Evolutionary conservation across 2,329 filamentous ascomycete species (phyloP).

Genomic region (Fusarium praegraminearum): DNA sequence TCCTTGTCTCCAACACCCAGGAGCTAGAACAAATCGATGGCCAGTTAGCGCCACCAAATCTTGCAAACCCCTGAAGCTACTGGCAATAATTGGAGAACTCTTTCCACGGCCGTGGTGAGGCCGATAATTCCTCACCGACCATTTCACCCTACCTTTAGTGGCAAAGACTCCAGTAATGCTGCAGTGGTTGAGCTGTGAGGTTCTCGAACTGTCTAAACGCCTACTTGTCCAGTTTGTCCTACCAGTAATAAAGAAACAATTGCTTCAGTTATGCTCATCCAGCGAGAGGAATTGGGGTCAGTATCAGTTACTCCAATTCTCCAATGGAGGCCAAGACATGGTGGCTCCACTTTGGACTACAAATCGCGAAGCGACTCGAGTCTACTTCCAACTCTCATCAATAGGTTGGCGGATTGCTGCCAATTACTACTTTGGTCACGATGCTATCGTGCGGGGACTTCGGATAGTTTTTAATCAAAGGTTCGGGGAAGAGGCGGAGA

Average conservation of each 20-base stretch:
- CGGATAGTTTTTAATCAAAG: neutral
- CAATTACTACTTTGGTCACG: neutral
- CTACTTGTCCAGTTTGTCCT: neutral
- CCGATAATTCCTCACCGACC: slow-evolving; percentile 29
- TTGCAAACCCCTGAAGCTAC: slow-evolving; percentile 28
- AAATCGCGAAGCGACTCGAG: neutral
- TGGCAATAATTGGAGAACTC: slow-evolving; percentile 24
- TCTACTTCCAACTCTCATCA: neutral
- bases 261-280: neutral
- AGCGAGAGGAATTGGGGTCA: slow-evolving; percentile 11
- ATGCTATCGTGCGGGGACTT: slow-evolving; percentile 13
- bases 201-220: neutral
- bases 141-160: slow-evolving; percentile 16
- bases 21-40: slow-evolving; percentile 29
- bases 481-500: slow-evolving; percentile 14
- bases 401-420: neutral
- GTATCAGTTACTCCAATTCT: slow-evolving; percentile 17
- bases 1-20: slow-evolving; percentile 25
- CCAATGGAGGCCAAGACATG: slow-evolving; percentile 1
- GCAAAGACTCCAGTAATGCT: neutral
- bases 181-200: neutral
- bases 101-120: slow-evolving; percentile 32
- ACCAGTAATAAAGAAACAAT: neutral
- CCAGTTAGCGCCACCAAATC: slow-evolving; percentile 32
- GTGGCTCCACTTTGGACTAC: neutral